Percentiles rank a stretch among this genome's conserved stretches.
These are phyloP conservation scores for Adiantum capillusveneris DNA, from an alignment of 75 land plant species.

Conservation along the genomic window DNA sequence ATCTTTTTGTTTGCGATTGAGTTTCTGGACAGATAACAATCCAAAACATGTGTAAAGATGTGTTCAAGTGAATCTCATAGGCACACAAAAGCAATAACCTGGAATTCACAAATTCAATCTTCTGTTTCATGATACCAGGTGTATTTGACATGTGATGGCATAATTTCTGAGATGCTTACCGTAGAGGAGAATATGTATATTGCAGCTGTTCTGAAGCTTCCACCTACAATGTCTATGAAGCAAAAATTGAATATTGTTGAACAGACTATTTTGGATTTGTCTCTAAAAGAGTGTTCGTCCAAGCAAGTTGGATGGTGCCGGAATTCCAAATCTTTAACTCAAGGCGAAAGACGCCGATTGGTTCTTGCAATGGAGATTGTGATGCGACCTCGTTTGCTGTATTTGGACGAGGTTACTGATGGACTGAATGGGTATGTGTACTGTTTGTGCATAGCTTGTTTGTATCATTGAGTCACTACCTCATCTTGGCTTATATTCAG, in stretches of 20 bases:
- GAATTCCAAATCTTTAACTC: neutral
- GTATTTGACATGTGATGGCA: slow-evolving; percentile 2
- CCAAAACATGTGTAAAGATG: no score
- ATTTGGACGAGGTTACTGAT: slow-evolving; percentile 5
- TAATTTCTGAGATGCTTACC: slow-evolving; percentile 5
- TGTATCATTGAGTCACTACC: no score
- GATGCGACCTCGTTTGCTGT: slow-evolving; percentile 7
- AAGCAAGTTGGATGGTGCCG: slow-evolving; percentile 1
- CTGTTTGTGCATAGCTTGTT: neutral
- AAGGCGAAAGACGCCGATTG: slow-evolving; percentile 5
- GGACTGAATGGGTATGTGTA: slow-evolving; percentile 8
- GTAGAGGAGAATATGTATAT: slow-evolving; percentile 9
- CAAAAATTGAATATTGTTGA: slow-evolving; percentile 5
- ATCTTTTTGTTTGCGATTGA: no score
- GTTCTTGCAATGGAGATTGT: slow-evolving; percentile 11
- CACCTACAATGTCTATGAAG: neutral
- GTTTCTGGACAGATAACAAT: no score
- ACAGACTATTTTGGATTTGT: slow-evolving; percentile 6
- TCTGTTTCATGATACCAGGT: slow-evolving; percentile 1
- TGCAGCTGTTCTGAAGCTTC: slow-evolving; percentile 7
- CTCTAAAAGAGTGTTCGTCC: slow-evolving; percentile 5
- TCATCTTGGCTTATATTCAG: no score
- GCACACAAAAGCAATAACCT: no score
- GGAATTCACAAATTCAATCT: neutral
- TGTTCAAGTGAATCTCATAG: no score